Conservation (phyloP, 208 protist genomes). For the Crithidia expoeki region DNA sequence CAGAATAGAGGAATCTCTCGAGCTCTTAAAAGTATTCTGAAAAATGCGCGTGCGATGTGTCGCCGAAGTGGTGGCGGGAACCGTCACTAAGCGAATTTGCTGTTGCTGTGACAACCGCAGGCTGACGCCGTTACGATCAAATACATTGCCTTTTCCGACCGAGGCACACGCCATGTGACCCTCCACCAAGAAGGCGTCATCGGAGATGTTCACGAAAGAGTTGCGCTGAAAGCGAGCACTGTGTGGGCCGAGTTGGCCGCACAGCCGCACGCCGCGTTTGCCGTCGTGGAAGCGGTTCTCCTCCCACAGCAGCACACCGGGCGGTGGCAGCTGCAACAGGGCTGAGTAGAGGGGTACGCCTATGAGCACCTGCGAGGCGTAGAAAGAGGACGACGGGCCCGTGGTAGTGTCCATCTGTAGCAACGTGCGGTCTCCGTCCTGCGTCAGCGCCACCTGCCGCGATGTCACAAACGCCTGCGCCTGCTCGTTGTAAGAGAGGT, state of each 20-base stretch:
- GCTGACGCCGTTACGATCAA: conserved; percentile 56
- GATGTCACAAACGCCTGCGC: conserved; percentile 66
- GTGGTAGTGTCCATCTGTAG: conserved; percentile 75
- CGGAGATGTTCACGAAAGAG: conserved; percentile 54
- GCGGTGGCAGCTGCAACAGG: conserved; percentile 58
- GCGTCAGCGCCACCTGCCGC: conserved; percentile 60
- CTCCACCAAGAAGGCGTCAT: conserved; percentile 54
- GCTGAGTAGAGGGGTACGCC: conserved; percentile 58
- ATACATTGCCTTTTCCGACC: conserved; percentile 71
- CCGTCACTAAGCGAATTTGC: conserved; percentile 30
- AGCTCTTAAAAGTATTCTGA: conserved; percentile 59
- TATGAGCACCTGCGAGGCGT: conserved; percentile 67
- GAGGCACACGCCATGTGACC: conserved; percentile 74
- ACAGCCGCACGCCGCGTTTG: conserved; percentile 48
- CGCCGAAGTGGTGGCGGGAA: neutral
- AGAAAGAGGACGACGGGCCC: conserved; percentile 43
- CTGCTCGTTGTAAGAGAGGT: conserved; percentile 56
- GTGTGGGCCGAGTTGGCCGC: conserved; percentile 55
- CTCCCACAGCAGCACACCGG: conserved; percentile 68
- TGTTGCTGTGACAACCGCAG: conserved; percentile 31
- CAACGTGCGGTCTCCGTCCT: conserved; percentile 52
- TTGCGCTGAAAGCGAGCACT: conserved; percentile 62
- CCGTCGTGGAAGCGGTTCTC: conserved; percentile 63
- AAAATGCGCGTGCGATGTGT: conserved; percentile 55
- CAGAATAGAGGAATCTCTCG: conserved; percentile 44